Evolutionary conservation across 352 stramenopile genomes (phyloP).

Genomic region (Phytophthora tubulina): DNA sequence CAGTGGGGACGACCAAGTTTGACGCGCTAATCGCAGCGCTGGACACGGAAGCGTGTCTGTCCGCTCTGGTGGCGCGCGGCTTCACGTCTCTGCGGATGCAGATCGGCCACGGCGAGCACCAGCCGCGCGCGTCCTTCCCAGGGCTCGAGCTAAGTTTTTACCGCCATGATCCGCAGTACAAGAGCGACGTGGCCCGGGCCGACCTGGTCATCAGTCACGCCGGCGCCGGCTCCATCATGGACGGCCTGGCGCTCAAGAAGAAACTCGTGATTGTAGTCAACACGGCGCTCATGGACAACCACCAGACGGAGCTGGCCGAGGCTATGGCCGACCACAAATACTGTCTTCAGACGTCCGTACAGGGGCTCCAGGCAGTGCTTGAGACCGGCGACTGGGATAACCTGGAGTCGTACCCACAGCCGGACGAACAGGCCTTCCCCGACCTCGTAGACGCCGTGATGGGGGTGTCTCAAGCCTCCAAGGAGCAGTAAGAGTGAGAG

Average conservation of each 20-base stretch:
- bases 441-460: slow-evolving; percentile 70
- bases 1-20: slow-evolving; percentile 96
- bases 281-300: slow-evolving; percentile 96
- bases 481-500: slow-evolving; percentile 29
- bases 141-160: slow-evolving; percentile 76
- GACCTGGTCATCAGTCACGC: slow-evolving; percentile 97
- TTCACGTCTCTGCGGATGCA: slow-evolving; percentile 79
- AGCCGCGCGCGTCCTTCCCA: slow-evolving; percentile 45
- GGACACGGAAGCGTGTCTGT: slow-evolving; percentile 67
- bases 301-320: slow-evolving; percentile 95
- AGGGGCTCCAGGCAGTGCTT: slow-evolving; percentile 48
- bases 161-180: slow-evolving; percentile 92
- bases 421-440: slow-evolving; percentile 74
- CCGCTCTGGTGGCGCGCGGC: slow-evolving; percentile 57
- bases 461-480: slow-evolving; percentile 28
- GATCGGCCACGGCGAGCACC: slow-evolving; percentile 82
- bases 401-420: slow-evolving; percentile 63
- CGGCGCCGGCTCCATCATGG: slow-evolving; percentile 95
- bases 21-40: slow-evolving; percentile 87
- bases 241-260: slow-evolving; percentile 86
- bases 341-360: slow-evolving; percentile 65
- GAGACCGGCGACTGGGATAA: slow-evolving; percentile 47
- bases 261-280: slow-evolving; percentile 96
- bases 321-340: slow-evolving; percentile 87
- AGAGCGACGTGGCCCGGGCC: slow-evolving; percentile 89